Evolutionary conservation across 345 rosid genomes (phyloP).

Genomic region (Syzygium oleosum): DNA sequence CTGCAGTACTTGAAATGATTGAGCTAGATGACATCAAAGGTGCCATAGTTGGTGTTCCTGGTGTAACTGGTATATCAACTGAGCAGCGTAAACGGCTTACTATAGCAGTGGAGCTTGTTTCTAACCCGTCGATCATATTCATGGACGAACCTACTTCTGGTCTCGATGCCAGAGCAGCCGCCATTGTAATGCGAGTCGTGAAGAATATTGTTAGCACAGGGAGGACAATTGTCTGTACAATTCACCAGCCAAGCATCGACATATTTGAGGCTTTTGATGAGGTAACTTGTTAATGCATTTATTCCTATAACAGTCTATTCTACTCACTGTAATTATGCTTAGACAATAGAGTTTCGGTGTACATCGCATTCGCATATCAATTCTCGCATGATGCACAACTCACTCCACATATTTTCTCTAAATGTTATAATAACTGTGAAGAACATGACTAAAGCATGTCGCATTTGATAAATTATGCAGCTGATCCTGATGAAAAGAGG

Average conservation of each 20-base stretch:
- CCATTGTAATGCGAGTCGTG: constrained; percentile 53
- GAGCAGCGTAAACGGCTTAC: constrained; percentile 53
- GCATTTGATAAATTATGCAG: constrained; percentile 12
- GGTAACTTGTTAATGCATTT: constrained; percentile 10
- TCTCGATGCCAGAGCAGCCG: constrained; percentile 64
- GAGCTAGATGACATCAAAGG: constrained; percentile 45
- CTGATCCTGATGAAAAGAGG: constrained; percentile 57
- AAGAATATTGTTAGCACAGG: constrained; percentile 35
- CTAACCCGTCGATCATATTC: constrained; percentile 52
- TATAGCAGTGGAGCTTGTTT: constrained; percentile 52
- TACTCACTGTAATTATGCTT: background rate
- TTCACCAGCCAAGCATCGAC: constrained; percentile 56
- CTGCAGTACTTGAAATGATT: constrained; percentile 39
- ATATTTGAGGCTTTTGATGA: constrained; percentile 54
- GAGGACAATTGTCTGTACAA: constrained; percentile 49
- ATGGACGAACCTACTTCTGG: constrained; percentile 64
- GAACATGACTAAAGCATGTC: background rate
- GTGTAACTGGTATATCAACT: constrained; percentile 34
- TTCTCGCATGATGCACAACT: background rate
- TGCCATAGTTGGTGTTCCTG: constrained; percentile 40
- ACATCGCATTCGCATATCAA: background rate
- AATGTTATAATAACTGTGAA: background rate
- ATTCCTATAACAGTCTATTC: background rate
- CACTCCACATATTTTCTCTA: background rate
- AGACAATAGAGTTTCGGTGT: background rate